phyloP scores from a whole-genome alignment of 805 yeast genomes.

The Lachancea cidri region DNA sequence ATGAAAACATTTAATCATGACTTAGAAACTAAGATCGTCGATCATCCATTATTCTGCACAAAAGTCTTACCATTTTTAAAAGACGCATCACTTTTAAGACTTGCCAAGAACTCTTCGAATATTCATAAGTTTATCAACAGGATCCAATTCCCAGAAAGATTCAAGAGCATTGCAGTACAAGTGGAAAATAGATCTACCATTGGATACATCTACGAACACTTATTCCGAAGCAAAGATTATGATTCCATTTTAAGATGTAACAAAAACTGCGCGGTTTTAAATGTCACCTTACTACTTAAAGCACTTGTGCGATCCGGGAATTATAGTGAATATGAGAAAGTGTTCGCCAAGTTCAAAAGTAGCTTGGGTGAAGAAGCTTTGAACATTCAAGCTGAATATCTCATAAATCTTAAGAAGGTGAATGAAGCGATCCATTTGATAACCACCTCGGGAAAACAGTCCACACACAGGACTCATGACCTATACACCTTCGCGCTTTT shows the following conservation, averaged over 20 bases:
- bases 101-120: slow-evolving; percentile 14
- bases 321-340: slow-evolving; percentile 13
- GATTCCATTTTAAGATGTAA: slow-evolving; percentile 19
- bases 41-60: slow-evolving; percentile 13
- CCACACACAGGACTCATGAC: slow-evolving; percentile 18
- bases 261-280: slow-evolving; percentile 22
- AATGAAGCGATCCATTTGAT: slow-evolving; percentile 21
- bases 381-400: slow-evolving; percentile 21
- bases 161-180: slow-evolving; percentile 26
- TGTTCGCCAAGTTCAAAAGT: slow-evolving; percentile 16
- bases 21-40: slow-evolving; percentile 14
- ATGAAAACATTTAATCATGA: slow-evolving; percentile 10
- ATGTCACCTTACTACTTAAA: slow-evolving; percentile 22
- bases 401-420: slow-evolving; percentile 16
- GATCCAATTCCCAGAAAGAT: slow-evolving; percentile 26
- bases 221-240: slow-evolving; percentile 17
- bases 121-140: slow-evolving; percentile 14
- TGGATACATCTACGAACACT: slow-evolving; percentile 16
- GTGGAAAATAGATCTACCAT: slow-evolving; percentile 25
- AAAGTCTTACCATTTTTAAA: slow-evolving; percentile 19
- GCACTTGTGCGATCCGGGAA: slow-evolving; percentile 24
- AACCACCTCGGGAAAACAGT: slow-evolving; percentile 9
- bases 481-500: slow-evolving; percentile 23
- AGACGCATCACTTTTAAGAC: slow-evolving; percentile 22
- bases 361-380: slow-evolving; percentile 11